Conservation (phyloP, 257 asterid genomes). For the Rhazya stricta region DNA sequence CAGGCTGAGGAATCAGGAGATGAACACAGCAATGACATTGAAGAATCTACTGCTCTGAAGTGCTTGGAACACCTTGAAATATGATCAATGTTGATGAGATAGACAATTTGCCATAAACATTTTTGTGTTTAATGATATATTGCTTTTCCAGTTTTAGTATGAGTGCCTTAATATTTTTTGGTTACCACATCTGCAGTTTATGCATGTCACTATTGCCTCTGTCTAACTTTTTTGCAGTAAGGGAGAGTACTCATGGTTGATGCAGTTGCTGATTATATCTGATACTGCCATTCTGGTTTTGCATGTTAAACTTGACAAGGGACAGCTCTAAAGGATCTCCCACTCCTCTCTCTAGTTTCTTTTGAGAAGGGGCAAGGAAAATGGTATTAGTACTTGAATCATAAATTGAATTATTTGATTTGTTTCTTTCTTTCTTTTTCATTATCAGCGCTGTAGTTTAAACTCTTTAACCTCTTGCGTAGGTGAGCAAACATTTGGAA, state of each 20-base stretch:
- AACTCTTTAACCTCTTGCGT: too few relatives aligned
- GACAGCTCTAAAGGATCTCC: background rate
- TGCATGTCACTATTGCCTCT: background rate
- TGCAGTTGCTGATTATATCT: background rate
- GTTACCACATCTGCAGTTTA: background rate
- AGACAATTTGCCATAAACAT: background rate
- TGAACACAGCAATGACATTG: conserved; percentile 28
- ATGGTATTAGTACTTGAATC: background rate
- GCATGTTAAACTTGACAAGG: background rate
- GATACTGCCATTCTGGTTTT: background rate
- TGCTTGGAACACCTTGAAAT: conserved; percentile 75
- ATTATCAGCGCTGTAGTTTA: too few relatives aligned
- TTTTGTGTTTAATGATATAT: conserved; percentile 3
- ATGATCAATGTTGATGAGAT: conserved; percentile 23
- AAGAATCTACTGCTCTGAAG: conserved; percentile 55
- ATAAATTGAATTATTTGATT: too few relatives aligned
- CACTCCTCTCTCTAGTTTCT: background rate
- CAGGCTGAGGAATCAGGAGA: conserved; percentile 23
- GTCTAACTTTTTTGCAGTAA: conserved; percentile 1
- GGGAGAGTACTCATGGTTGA: background rate
- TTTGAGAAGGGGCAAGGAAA: background rate
- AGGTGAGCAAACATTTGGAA: too few relatives aligned
- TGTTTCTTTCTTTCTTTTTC: too few relatives aligned
- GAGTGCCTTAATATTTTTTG: background rate
- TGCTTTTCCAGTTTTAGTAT: background rate